Evolutionary conservation across 2,329 filamentous ascomycete species (phyloP).

Genomic region (Cytospora leucostoma): DNA sequence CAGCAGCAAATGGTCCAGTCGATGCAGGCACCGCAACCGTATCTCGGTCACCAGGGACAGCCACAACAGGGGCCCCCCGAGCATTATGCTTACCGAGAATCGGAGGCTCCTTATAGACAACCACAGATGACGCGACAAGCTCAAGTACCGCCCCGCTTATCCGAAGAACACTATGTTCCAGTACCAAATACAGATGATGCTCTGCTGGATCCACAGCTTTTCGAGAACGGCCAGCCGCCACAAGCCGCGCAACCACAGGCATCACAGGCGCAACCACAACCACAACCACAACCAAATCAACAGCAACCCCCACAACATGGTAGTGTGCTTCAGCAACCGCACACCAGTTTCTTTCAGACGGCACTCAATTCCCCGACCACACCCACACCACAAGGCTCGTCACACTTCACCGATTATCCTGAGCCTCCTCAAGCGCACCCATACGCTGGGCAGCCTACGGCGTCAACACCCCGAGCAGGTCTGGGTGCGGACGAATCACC

Average conservation of each 20-base stretch:
- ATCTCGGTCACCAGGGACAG: constrained; percentile 9
- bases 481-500: constrained; percentile 19
- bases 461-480: constrained; percentile 6
- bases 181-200: constrained; percentile 27
- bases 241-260: constrained; percentile 19
- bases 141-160: constrained; percentile 9
- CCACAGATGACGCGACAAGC: constrained; percentile 16
- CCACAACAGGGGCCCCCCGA: neutral
- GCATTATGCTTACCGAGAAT: constrained; percentile 18
- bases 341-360: constrained; percentile 27
- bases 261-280: constrained; percentile 19
- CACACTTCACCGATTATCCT: constrained; percentile 14
- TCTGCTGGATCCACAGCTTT: constrained; percentile 24
- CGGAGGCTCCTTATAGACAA: constrained; percentile 17
- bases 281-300: constrained; percentile 18
- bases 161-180: constrained; percentile 23
- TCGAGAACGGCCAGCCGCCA: constrained; percentile 23
- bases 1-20: constrained; percentile 21
- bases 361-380: constrained; percentile 26
- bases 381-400: constrained; percentile 7
- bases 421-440: constrained; percentile 21
- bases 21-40: constrained; percentile 24
- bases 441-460: constrained; percentile 13
- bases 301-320: constrained; percentile 20
- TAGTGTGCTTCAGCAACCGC: constrained; percentile 21